These are phyloP conservation scores for Zanthoxylum bungeanum DNA, from an alignment of 345 rosid genomes.

Conservation along the genomic window DNA sequence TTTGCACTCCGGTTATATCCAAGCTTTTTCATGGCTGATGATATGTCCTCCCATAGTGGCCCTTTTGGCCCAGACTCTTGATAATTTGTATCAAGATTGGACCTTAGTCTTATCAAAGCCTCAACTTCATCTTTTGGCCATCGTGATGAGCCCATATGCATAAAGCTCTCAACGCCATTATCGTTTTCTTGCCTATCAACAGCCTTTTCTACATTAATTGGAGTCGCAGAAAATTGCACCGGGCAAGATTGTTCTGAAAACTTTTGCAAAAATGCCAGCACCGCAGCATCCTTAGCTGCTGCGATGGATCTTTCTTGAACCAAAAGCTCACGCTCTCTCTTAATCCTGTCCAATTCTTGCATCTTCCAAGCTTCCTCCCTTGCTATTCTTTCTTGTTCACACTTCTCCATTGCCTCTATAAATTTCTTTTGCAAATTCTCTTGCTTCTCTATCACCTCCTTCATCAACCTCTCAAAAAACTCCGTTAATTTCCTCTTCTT, in stretches of 20 bases:
- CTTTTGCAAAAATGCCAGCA: conserved; percentile 73
- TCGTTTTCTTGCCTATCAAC: conserved; percentile 28
- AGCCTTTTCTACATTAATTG: conserved; percentile 15
- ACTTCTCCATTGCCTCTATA: conserved; percentile 61
- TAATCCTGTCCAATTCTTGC: conserved; percentile 58
- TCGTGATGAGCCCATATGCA: conserved; percentile 52
- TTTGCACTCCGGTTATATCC: conserved; percentile 76
- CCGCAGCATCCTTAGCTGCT: conserved; percentile 74
- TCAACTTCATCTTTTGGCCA: conserved; percentile 89
- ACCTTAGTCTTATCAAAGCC: conserved; percentile 62
- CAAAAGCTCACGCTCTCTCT: conserved; percentile 54
- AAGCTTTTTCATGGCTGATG: conserved; percentile 55
- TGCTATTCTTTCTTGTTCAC: conserved; percentile 56
- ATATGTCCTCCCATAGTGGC: conserved; percentile 90
- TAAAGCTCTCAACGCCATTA: conserved; percentile 26
- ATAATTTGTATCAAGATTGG: conserved; percentile 55
- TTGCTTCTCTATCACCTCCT: conserved; percentile 67
- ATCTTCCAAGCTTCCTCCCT: conserved; percentile 76
- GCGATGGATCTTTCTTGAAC: conserved; percentile 70
- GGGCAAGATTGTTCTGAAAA: conserved; percentile 42
- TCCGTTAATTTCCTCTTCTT: conserved; percentile 62
- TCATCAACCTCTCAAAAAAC: conserved; percentile 53
- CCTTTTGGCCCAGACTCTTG: conserved; percentile 68
- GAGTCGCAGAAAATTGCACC: conserved; percentile 16
- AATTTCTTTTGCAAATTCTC: conserved; percentile 64